Base-by-base conservation (phyloP, 2,329 filamentous ascomycete species). In the Colletotrichum lentis region DNA sequence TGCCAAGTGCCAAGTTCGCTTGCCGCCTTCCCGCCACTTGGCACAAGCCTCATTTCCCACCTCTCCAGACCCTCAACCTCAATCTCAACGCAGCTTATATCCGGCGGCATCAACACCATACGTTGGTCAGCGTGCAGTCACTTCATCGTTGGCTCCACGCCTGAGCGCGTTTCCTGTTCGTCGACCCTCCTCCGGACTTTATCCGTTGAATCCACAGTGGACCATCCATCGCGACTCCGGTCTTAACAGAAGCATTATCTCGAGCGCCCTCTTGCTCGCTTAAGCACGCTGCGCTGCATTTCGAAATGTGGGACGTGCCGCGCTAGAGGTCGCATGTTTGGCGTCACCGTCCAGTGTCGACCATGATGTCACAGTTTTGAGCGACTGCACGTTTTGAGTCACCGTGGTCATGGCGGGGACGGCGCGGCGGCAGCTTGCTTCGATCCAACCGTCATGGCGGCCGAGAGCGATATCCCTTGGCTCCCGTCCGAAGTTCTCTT, bases 1-100 rank as follows among this genome's bases (percentile, higher is more conserved):
- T 52, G 64, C 64, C 64, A 67, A 67, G 59, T 52, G 64, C 64
- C 64, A 67, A 67, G 59, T 27, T 56, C 11, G 60, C 60, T 31
- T 58, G 64, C 64, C 53, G 64, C 47, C 44, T 49, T 65, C n/a
- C 62, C 65, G 65, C 62, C 59, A 61, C 62, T 68, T 65, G 65
- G 62, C 62, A 65, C 8, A 53, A 54, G 54, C 54, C 55, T 43
- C 46, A 43, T 44, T 8, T 11, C 41, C 18, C 31, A 24, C 14
- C 2, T 6, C 16, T 14, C 41, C 41, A 4, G 10, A 31, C 39
- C 22, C 49, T 20, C 22, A 22, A 20, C 46, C 3, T 49, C 46
- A 8, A 41, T 31, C 14, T 6, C 31, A 7, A 43, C 46, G n/a
- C 41, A 44, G 18, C 54, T 16, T 43, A 31, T n/a, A 44, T 20